Base-by-base conservation (phyloP, 352 stramenopile genomes). In the Peronospora farinosa region DNA sequence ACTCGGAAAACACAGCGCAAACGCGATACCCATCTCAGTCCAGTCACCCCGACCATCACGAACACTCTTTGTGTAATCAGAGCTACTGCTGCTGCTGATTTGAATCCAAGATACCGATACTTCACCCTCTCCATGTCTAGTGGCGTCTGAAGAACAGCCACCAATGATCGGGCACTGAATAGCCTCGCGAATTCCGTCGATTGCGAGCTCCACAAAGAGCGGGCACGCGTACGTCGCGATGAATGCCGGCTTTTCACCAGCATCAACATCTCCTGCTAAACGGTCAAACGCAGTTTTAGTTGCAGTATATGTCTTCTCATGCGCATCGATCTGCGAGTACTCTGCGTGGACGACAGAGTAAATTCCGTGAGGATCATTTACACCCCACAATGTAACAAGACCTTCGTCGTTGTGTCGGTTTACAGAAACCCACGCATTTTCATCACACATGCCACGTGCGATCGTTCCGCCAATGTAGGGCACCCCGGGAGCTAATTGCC, bases 381-480 rank as follows among this genome's bases (percentile, higher is more conserved):
- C 70, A n/a, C 83, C 83, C 80, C 80, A 94, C 13, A 94, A 59
- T 9, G 80, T 89, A 7, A 94, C 60, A 8, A 94, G 61, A 4
- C 79, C 80, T 75, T 90, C 78, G 23, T 86, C 70, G 21, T 89
- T 89, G 61, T 89, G 80, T 6, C 83, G 72, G 52, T 94, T 94
- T 40, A 91, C 79, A 7, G 83, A 89, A 3, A 94, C 78, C 83
- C 83, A 94, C 21, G 83, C 83, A 41, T 88, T 86, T 47, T 94
- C 80, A 35, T 94, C 81, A 54, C 83, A 94, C 64, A 91, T 89
- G 3, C 79, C 82, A 33, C 83, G 77, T 7, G 79, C 83, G 21
- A 91, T 90, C 16, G 81, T 91, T 12, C 83, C 83, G 16, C 83
- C 83, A 40, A 94, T 89, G 50, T 88, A 94, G 1, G 83, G 80